Base-by-base conservation (phyloP, 2,329 filamentous ascomycete genomes). In the Curvularia lunata region DNA sequence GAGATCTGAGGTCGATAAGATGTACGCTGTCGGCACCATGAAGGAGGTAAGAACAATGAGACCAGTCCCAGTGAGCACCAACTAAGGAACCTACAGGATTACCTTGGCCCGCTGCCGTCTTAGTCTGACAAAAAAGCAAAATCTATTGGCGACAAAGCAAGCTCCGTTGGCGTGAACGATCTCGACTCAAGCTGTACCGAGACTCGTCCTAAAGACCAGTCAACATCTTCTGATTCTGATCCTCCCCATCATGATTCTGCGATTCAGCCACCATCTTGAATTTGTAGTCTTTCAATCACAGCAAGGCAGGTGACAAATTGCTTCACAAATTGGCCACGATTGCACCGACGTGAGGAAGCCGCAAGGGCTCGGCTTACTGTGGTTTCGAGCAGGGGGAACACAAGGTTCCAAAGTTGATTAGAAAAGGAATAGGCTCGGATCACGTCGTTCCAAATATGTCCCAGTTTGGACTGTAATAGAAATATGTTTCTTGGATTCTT, bases 1-100 rank as follows among this genome's bases (percentile, higher is more conserved):
- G 49, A 87, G 96, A 78, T 93, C 91, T 64, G 95, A 98, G 76
- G 91, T 98, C 50, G 92, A 91, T 62, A 90, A 91, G 75, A 96
- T 99, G 86, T 97, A 91, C 84, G 95, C 94, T 37, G 96, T 99
- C 77, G 95, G 93, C 59, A 98, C 92, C 67, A 97, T 99, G 81
- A 97, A 96, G 80, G 94, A 89, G 75, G 86, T 76, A 70, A 57
- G 61, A 58, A 40, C 12, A 18, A 18, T 30, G 5, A 43, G 34
- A 52, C 49, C 47, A 54, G 30, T 21, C 48, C 48, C 48, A 41
- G 4, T 34, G 25, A 45, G 46, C 28, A 59, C 55, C 47, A 47
- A 46, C 63, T 71, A 50, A 69, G 45, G 46, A 52, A 40, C 4
- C 42, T 53, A n/a, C 57, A 78, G 75, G 76, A 78, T 61, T 78